Percentiles rank a stretch among this genome's conserved stretches.
phyloP scores from a whole-genome alignment of 345 rosid genomes.

The Eutrema heterophyllum region DNA sequence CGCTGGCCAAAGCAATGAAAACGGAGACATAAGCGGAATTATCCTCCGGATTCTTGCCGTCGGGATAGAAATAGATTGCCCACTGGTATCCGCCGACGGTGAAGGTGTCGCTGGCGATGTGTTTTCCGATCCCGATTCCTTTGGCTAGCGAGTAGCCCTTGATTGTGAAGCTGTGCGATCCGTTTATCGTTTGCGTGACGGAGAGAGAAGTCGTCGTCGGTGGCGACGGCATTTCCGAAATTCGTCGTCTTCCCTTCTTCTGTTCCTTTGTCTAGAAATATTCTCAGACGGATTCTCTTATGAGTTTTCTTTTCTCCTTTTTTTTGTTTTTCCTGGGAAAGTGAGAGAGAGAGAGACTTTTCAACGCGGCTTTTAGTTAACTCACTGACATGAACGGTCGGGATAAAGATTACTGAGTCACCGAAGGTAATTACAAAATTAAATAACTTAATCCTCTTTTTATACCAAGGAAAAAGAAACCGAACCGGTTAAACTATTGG shows the following conservation, averaged over 20 bases:
- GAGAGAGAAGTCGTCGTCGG: slow-evolving; percentile 75
- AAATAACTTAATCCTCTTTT: too few species aligned
- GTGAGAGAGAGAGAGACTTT: neutral
- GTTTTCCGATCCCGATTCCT: slow-evolving; percentile 86
- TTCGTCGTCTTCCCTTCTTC: neutral
- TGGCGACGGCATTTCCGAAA: slow-evolving; percentile 37
- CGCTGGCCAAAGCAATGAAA: slow-evolving; percentile 92
- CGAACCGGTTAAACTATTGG: too few species aligned
- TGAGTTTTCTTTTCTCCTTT: neutral
- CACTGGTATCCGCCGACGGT: slow-evolving; percentile 78
- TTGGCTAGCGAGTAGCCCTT: slow-evolving; percentile 87
- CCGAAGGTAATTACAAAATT: too few species aligned
- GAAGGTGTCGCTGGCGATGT: slow-evolving; percentile 92
- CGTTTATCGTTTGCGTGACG: slow-evolving; percentile 75
- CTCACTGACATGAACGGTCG: too few species aligned
- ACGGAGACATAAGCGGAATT: slow-evolving; percentile 76
- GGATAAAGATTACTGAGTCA: too few species aligned
- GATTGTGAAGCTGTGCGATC: slow-evolving; percentile 79
- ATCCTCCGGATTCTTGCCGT: slow-evolving; percentile 88
- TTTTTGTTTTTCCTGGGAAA: neutral
- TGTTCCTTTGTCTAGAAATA: neutral
- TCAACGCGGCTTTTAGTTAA: too few species aligned
- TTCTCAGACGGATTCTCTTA: neutral
- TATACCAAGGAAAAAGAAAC: too few species aligned
- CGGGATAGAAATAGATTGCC: slow-evolving; percentile 91